Conservation (phyloP, 1,139 yeast genomes). For the Hyphopichia pseudoburtonii region DNA sequence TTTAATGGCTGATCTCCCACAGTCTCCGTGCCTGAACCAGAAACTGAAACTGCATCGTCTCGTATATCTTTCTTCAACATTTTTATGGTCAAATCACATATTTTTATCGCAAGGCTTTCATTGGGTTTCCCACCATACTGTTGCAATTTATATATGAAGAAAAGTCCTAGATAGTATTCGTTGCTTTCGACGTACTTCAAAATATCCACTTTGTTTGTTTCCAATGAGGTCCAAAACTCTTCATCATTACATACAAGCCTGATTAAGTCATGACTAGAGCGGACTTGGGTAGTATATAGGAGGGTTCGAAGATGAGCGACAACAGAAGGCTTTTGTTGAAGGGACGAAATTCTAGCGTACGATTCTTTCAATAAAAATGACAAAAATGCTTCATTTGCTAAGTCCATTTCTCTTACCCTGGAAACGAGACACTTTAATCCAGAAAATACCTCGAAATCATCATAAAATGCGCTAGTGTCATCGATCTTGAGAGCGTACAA, state of each 20-base stretch:
- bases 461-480: not conserved
- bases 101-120: constrained; percentile 10
- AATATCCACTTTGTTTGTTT: not conserved
- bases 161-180: constrained; percentile 8
- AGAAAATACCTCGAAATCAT: constrained; percentile 1
- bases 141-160: constrained; percentile 12
- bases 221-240: constrained; percentile 10
- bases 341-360: not conserved
- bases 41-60: not conserved
- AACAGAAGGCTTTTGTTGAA: not conserved
- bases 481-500: not conserved
- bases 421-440: not conserved
- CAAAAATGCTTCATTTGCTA: not conserved
- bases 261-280: constrained; percentile 10
- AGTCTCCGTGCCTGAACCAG: not conserved
- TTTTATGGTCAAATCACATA: constrained; percentile 13
- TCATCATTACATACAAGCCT: constrained; percentile 11
- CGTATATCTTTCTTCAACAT: constrained; percentile 10
- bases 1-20: constrained; percentile 5
- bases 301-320: not conserved
- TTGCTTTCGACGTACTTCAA: constrained; percentile 3
- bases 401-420: not conserved
- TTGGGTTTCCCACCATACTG: not conserved
- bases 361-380: not conserved
- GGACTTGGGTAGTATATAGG: not conserved